These are phyloP conservation scores for Gentiana dahurica DNA, from an alignment of 257 asterid species.

Conservation along the genomic window DNA sequence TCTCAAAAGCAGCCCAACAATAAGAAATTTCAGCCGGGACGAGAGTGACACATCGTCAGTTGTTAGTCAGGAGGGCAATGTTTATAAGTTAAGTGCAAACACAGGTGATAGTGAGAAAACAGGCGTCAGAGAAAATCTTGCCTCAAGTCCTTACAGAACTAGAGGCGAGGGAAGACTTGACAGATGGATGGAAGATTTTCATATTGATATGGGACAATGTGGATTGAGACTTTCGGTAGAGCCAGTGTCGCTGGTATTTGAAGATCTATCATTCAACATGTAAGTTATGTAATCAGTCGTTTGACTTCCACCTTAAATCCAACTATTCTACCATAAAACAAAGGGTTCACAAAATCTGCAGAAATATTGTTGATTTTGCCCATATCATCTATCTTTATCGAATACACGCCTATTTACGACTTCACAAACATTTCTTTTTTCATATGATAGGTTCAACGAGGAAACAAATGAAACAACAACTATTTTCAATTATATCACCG, in stretches of 20 bases:
- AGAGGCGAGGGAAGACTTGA: background rate
- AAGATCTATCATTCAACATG: slow-evolving; percentile 7
- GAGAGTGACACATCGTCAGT: background rate
- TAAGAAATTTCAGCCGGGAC: slow-evolving; percentile 1
- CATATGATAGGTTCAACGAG: background rate
- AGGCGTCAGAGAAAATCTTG: background rate
- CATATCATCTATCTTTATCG: background rate
- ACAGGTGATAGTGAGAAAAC: background rate
- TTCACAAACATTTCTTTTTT: background rate
- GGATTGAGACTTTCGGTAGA: slow-evolving; percentile 3
- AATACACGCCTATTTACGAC: background rate
- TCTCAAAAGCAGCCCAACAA: background rate
- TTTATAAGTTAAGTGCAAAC: background rate
- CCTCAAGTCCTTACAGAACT: background rate
- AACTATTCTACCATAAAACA: too few species aligned
- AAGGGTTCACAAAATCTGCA: background rate
- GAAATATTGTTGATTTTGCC: background rate
- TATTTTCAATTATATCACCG: slow-evolving; percentile 8
- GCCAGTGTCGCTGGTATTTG: slow-evolving; percentile 9
- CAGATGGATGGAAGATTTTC: slow-evolving; percentile 1
- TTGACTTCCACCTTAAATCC: background rate
- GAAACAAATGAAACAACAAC: background rate
- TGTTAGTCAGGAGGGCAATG: background rate
- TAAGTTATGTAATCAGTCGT: background rate
- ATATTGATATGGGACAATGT: background rate